phyloP scores from a whole-genome alignment of 2,329 filamentous ascomycete genomes.

The Akanthomyces muscarius region DNA sequence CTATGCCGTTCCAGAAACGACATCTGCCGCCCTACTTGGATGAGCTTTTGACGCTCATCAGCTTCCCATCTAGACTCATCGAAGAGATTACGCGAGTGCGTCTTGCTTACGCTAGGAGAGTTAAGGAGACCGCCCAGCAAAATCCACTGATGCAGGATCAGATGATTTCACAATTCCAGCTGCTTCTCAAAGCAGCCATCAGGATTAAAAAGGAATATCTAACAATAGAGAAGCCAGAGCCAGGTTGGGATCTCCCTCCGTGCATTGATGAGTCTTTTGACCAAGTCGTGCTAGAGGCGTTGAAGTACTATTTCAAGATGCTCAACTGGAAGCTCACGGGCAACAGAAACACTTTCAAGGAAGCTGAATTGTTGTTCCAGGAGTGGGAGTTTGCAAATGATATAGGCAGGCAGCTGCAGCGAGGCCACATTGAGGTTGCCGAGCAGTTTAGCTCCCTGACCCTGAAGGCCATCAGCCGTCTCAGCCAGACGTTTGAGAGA shows the following conservation, averaged over 20 bases:
- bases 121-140: slow-evolving; percentile 91
- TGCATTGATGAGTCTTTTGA: slow-evolving; percentile 98
- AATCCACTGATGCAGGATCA: slow-evolving; percentile 93
- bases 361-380: slow-evolving; percentile 93
- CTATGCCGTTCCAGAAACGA: slow-evolving; percentile 76
- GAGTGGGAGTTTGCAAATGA: slow-evolving; percentile 98
- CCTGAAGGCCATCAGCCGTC: slow-evolving; percentile 81
- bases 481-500: slow-evolving; percentile 87
- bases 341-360: slow-evolving; percentile 99
- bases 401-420: slow-evolving; percentile 84
- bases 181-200: slow-evolving; percentile 85
- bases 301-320: slow-evolving; percentile 99
- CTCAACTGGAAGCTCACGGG: slow-evolving; percentile 95
- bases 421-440: slow-evolving; percentile 92
- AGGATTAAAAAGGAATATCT: slow-evolving; percentile 88
- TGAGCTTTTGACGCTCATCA: slow-evolving; percentile 91
- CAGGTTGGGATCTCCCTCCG: slow-evolving; percentile 91
- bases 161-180: slow-evolving; percentile 96
- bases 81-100: slow-evolving; percentile 95
- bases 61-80: slow-evolving; percentile 91
- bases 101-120: slow-evolving; percentile 85
- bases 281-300: slow-evolving; percentile 80
- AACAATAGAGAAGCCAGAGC: slow-evolving; percentile 76
- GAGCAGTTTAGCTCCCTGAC: slow-evolving; percentile 96
- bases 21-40: slow-evolving; percentile 96